Evolutionary conservation across 768 basidiomycete species (phyloP).

Genomic region (Tricholomella constricta): DNA sequence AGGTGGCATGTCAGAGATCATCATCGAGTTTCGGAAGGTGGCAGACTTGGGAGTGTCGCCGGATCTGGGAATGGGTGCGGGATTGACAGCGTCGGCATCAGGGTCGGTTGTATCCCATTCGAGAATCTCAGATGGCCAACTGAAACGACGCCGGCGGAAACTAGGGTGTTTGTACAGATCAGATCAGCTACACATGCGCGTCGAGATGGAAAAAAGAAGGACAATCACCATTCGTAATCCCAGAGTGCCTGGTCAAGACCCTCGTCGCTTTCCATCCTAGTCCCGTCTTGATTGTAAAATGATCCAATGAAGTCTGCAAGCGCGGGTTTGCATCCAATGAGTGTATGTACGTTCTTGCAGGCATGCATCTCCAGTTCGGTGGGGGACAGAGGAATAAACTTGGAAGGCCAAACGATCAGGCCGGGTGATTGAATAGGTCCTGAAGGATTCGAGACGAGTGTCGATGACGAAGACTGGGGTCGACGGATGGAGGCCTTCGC

Average conservation of each 20-base stretch:
- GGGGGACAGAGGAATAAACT: conserved; percentile 59
- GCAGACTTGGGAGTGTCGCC: conserved; percentile 19
- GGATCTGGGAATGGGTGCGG: conserved; percentile 14
- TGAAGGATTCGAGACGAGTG: conserved; percentile 11
- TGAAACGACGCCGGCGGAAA: conserved; percentile 67
- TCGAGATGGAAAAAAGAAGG: background rate
- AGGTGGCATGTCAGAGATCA: conserved; percentile 6
- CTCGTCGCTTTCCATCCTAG: conserved; percentile 32
- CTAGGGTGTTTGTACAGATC: conserved; percentile 42
- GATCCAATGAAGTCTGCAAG: conserved; percentile 49
- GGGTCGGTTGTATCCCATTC: background rate
- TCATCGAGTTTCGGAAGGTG: conserved; percentile 19
- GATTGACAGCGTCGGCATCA: conserved; percentile 26
- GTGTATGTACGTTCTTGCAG: conserved; percentile 66
- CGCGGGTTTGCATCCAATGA: conserved; percentile 64
- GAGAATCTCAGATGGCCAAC: conserved; percentile 59
- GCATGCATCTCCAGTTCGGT: conserved; percentile 73
- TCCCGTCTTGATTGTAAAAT: conserved; percentile 39
- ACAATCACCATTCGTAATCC: conserved; percentile 59
- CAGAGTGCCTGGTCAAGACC: conserved; percentile 47
- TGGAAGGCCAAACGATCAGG: conserved; percentile 57
- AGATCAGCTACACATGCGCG: conserved; percentile 2
- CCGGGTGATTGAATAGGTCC: conserved; percentile 58
- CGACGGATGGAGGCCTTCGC: conserved; percentile 22
- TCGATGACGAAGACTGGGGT: conserved; percentile 20